These are phyloP conservation scores for Astragalus glycyphyllos DNA, from an alignment of 306 rosid species.

Conservation along the genomic window DNA sequence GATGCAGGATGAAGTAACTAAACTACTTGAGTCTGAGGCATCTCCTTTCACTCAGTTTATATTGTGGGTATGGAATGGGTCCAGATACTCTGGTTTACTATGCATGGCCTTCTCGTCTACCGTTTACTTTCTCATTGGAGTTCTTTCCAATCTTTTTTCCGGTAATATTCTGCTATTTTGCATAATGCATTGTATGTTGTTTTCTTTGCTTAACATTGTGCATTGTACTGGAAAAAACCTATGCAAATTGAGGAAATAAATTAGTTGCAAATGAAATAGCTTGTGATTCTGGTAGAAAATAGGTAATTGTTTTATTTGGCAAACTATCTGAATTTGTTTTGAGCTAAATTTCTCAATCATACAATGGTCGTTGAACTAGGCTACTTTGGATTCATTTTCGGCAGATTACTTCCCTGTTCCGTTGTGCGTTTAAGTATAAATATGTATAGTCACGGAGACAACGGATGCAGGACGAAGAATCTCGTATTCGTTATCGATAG, in stretches of 20 bases:
- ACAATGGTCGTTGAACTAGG: background rate
- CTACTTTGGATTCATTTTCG: conserved; percentile 12
- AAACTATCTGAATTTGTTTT: conserved; percentile 14
- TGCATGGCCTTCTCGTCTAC: conserved; percentile 76
- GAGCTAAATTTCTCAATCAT: conserved; percentile 16
- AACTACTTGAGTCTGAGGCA: conserved; percentile 62
- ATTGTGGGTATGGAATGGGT: conserved; percentile 85
- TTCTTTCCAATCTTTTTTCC: conserved; percentile 66
- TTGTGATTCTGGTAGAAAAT: background rate
- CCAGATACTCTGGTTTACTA: conserved; percentile 84
- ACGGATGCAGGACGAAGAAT: background rate
- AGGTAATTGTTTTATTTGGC: background rate
- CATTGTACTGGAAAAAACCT: background rate
- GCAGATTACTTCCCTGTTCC: conserved; percentile 2
- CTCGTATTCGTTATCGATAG: background rate
- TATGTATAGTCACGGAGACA: background rate
- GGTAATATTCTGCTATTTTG: conserved; percentile 55
- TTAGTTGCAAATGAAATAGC: background rate
- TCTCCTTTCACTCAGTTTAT: conserved; percentile 57
- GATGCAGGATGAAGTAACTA: conserved; percentile 66
- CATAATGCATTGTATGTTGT: background rate
- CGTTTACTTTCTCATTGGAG: conserved; percentile 75
- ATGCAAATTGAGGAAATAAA: background rate
- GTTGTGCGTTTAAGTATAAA: background rate
- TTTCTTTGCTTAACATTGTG: conserved; percentile 23